Evolutionary conservation across 495 filamentous ascomycete genomes (phyloP), one percentile per base, ranked within the genome.

Genomic region (Corynascus novoguineensis): DNA sequence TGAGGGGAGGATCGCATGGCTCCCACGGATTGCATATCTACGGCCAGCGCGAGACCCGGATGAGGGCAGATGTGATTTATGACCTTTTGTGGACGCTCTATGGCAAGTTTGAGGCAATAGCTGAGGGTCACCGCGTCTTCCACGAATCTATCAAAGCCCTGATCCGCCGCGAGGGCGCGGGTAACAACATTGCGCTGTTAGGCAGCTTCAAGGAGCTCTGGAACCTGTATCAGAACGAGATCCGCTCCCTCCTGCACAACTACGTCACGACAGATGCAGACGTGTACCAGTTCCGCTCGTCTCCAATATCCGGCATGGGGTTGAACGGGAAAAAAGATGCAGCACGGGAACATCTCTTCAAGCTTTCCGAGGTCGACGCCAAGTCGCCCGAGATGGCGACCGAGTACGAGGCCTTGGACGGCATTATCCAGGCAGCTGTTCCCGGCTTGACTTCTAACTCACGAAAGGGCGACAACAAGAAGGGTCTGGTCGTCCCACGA

Each of bases 191-290:
- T 45, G 72, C 76, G 1, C 79, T 95, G 44, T 83, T 83, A 4
- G 83, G 88, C 52, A 87, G 90, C 32, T 96, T 97, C 66, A 88
- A 87, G 57, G 92, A 96, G 71, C 73, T 97, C 50, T 99, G 93
- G 93, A 95, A 96, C 60, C 78, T 99, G 44, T 85, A 80, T 68
- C 70, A 76, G 37, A 73, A 75, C 47, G 71, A 88, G 81, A 96
- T 99, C 63, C 86, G 92, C 29, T 93, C 91, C 3, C 75, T 97
- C 19, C 75, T 99, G 57, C 95, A 99, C 70, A 93, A 97, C 69
- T 97, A 99, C 64, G 81, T 99, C 54, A 92, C 95, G 4, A 93
- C 90, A n/a, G 91, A 92, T 63, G 90, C 87, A 32, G 87, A 91
- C 59, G 76, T 83, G 19, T 81, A 81, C 50, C 78, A 80, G 58